These are phyloP conservation scores for Postia placenta DNA, from an alignment of 768 basidiomycete species.

Conservation along the genomic window DNA sequence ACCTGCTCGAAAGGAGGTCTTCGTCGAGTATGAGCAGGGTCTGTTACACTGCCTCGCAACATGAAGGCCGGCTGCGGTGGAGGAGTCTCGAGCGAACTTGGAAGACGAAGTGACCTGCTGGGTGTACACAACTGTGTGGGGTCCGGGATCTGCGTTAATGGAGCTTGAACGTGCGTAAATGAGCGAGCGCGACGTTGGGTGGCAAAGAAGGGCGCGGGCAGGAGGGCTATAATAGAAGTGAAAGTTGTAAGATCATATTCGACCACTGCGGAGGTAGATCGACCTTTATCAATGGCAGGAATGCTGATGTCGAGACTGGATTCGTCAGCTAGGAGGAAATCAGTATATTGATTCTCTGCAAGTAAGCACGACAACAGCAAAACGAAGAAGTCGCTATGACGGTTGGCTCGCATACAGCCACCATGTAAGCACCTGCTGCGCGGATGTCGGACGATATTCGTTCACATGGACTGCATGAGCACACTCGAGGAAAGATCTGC, in stretches of 20 bases:
- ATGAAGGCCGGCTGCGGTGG: conserved; percentile 64
- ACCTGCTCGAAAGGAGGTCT: conserved; percentile 36
- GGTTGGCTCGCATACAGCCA: too few relatives aligned
- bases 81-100: conserved; percentile 50
- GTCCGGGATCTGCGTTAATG: conserved; percentile 22
- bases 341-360: too few relatives aligned
- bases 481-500: too few relatives aligned
- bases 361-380: too few relatives aligned
- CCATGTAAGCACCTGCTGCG: too few relatives aligned
- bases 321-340: conserved; percentile 10
- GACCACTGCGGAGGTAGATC: conserved; percentile 1
- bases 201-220: conserved; percentile 54
- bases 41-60: conserved; percentile 66
- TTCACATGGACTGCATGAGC: too few relatives aligned
- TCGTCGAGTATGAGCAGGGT: conserved; percentile 52
- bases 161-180: conserved; percentile 50
- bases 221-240: conserved; percentile 43
- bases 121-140: conserved; percentile 22
- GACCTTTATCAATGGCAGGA: conserved; percentile 15
- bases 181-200: conserved; percentile 43
- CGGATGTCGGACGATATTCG: too few relatives aligned
- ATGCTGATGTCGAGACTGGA: conserved; percentile 14
- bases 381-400: too few relatives aligned
- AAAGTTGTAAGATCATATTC: neutral
- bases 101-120: conserved; percentile 28